Base-by-base conservation (phyloP, 176 grass and related monocot species). In the Avena insularis region DNA sequence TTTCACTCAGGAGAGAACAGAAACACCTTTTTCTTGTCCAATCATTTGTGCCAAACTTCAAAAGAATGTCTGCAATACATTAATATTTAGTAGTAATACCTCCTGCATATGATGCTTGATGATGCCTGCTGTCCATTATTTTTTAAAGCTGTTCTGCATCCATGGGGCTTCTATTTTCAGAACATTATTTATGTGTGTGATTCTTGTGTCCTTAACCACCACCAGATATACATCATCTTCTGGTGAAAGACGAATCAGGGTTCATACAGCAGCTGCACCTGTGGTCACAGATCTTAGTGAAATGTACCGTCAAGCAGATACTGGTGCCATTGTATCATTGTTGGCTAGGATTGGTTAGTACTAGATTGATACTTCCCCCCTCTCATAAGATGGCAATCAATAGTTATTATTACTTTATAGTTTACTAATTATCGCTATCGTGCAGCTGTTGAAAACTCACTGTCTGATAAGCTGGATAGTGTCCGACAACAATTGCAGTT, bases 271-370 rank as follows among this genome's bases (percentile, higher is more conserved):
- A 77, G 91, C 97, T 51, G 97, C 92, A 81, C 92, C 94, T 83
- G 97, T 99, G 80, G 97, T 99, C 70, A 85, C 94, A 84, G 97
- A 99, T 91, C 92, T 99, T 85, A 54, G 85, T 88, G 97, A 99
- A 91, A 99, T 99, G 94, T 99, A 99, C 85, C 89, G 89, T 77
- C 94, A 99, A 83, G 97, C 97, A 85, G 97, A 99, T 87, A 93
- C 94, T 75, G 97, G 94, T 19, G 92, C 97, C 77, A 88, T 96
- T 79, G 72, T 96, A 25, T 96, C 92, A 53, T 65, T 99, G 75
- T 74, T 96, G 76, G 85, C 89, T 84, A 91, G 97, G 83, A 89
- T 89, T 33, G 94, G 97, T 99, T 62, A 93, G 94, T 91, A 50
- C 40, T 43, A 57, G 61, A 59, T 77, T 57, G 55, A 38, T 84